Evolutionary conservation across 2,329 filamentous ascomycete genomes (phyloP).

Genomic region (Clarireedia homoeocarpa): DNA sequence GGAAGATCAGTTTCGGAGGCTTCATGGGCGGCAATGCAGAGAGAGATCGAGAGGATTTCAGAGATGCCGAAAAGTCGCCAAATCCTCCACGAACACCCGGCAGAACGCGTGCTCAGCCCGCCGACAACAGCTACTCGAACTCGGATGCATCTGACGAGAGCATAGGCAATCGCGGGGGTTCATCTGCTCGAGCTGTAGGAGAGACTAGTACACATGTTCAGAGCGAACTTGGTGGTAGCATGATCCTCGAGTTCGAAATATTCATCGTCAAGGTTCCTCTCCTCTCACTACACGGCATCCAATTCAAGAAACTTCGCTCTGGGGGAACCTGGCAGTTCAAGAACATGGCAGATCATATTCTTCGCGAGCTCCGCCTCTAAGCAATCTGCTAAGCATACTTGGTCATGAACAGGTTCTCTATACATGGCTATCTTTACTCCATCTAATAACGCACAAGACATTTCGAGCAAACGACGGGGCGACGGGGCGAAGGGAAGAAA

Average conservation of each 20-base stretch:
- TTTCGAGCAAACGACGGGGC: background rate
- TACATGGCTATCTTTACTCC: background rate
- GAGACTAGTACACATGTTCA: constrained; percentile 91
- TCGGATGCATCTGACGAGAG: constrained; percentile 82
- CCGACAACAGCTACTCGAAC: constrained; percentile 71
- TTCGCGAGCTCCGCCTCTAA: constrained; percentile 69
- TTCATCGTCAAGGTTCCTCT: constrained; percentile 96
- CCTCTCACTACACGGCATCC: constrained; percentile 86
- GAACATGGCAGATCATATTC: constrained; percentile 93
- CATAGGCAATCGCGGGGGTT: constrained; percentile 45
- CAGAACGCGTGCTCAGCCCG: constrained; percentile 32
- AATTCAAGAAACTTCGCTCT: constrained; percentile 85
- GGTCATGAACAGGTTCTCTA: background rate
- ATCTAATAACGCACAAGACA: background rate
- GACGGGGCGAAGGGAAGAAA: background rate
- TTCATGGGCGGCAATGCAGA: constrained; percentile 45
- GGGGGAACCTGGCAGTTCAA: constrained; percentile 99
- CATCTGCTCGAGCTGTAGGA: constrained; percentile 57
- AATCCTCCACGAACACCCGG: constrained; percentile 40
- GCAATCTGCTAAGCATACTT: background rate
- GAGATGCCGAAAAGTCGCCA: constrained; percentile 48
- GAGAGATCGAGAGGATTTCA: constrained; percentile 63
- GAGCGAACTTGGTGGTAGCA: constrained; percentile 75
- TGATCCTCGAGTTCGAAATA: constrained; percentile 87
- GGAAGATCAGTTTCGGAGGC: constrained; percentile 79